Conservation (phyloP, 352 stramenopile species). For the Blastocystis sp. region DNA sequence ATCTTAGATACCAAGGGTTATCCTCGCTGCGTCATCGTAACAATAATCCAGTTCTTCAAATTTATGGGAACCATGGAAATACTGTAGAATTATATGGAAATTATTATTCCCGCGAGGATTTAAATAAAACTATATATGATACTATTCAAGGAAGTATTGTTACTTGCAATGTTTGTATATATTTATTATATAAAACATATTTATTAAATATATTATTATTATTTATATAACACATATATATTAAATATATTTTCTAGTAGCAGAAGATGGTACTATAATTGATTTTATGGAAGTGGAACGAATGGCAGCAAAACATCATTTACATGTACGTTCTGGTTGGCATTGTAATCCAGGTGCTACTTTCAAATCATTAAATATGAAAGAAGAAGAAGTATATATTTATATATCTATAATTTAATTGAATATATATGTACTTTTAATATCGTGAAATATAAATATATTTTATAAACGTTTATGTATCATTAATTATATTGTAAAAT, state of each 20-base stretch:
- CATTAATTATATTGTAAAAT: no score
- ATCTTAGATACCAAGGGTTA: constrained; percentile 41
- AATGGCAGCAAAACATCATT: not conserved
- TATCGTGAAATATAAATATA: constrained; percentile 16
- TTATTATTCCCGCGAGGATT: no score
- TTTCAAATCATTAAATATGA: constrained; percentile 5
- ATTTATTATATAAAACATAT: no score
- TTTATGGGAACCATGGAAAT: constrained; percentile 47
- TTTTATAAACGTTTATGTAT: not conserved
- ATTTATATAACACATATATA: no score
- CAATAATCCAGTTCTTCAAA: constrained; percentile 43
- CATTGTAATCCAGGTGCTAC: constrained; percentile 30
- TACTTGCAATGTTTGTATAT: constrained; percentile 13
- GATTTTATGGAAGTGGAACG: constrained; percentile 11
- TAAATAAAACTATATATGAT: no score
- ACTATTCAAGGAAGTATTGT: constrained; percentile 31
- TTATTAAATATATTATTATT: no score
- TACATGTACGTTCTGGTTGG: constrained; percentile 25
- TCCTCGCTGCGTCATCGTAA: constrained; percentile 46
- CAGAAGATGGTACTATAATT: not conserved
- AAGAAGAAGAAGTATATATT: constrained; percentile 4
- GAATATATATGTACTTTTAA: no score
- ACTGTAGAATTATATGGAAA: not conserved
- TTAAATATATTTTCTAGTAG: not conserved
- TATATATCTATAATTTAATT: no score